A percentile compares a stretch with the other conserved stretches of the same genome.
These are phyloP conservation scores for Nannochloropsis salina DNA, from an alignment of 108 stramenopile species.

Conservation along the genomic window DNA sequence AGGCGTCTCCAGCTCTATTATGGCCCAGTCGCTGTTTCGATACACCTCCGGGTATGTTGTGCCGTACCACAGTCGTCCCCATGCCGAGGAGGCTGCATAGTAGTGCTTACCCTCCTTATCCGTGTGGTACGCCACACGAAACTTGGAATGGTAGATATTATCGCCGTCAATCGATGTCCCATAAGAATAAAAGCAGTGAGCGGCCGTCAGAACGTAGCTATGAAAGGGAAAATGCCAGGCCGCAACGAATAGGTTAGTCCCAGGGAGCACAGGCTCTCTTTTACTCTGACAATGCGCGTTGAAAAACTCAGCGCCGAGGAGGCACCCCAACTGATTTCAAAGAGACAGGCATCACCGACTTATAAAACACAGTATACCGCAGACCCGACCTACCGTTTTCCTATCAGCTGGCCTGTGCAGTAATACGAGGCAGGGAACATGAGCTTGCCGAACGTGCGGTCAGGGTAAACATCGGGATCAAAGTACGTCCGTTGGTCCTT, in stretches of 20 bases:
- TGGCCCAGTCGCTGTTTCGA: not conserved
- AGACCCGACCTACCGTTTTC: not conserved
- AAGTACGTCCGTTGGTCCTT: not conserved
- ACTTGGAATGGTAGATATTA: not conserved
- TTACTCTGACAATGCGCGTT: too few species aligned
- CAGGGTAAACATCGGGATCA: not conserved
- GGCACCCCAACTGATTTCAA: too few species aligned
- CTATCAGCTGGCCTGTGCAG: not conserved
- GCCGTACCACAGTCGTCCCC: slow-evolving; percentile 12
- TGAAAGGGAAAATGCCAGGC: not conserved
- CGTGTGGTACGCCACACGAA: not conserved
- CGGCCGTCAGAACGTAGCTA: not conserved
- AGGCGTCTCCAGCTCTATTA: not conserved
- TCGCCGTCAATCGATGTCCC: not conserved
- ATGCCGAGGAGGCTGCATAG: slow-evolving; percentile 8
- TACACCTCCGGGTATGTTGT: slow-evolving; percentile 9
- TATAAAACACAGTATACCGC: too few species aligned
- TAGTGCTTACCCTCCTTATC: not conserved
- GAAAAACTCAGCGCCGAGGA: too few species aligned
- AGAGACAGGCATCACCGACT: too few species aligned
- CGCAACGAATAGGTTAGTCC: too few species aligned
- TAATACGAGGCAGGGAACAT: slow-evolving; percentile 6
- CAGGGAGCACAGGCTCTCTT: too few species aligned
- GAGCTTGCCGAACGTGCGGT: not conserved
- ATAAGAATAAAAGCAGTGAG: not conserved